A percentile compares a stretch with the other conserved stretches of the same genome.
Conservation (phyloP, 2,329 filamentous ascomycete genomes). For the Tolypocladium inflatum region DNA sequence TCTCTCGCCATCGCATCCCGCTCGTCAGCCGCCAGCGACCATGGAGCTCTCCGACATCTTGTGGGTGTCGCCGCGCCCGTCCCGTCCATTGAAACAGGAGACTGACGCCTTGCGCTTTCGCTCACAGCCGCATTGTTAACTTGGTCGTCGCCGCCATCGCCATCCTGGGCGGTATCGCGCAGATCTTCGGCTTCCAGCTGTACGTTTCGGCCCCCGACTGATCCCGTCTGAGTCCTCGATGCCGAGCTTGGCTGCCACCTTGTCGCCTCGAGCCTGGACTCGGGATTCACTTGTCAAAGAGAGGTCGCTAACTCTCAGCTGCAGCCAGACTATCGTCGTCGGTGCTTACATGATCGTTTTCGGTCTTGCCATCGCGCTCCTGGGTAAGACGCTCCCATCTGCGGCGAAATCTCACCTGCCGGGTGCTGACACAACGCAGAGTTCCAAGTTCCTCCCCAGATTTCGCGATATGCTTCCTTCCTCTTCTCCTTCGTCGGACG, state of each 20-base stretch:
- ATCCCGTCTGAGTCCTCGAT: neutral
- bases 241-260: neutral
- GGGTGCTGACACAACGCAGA: conserved; percentile 38
- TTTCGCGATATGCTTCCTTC: conserved; percentile 91
- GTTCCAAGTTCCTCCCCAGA: conserved; percentile 89
- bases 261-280: neutral
- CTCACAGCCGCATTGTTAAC: conserved; percentile 81
- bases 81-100: conserved; percentile 1
- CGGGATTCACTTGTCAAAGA: neutral
- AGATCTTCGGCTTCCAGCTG: conserved; percentile 56
- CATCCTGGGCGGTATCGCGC: conserved; percentile 70
- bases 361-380: conserved; percentile 64
- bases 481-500: conserved; percentile 96
- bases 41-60: conserved; percentile 94
- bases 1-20: neutral
- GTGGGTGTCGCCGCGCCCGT: conserved; percentile 40
- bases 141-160: conserved; percentile 79
- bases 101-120: conserved; percentile 22
- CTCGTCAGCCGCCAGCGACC: conserved; percentile 13
- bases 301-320: neutral
- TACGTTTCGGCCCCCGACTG: conserved; percentile 30
- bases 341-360: conserved; percentile 87
- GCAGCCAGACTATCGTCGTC: conserved; percentile 51
- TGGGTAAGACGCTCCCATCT: conserved; percentile 32
- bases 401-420: neutral